These are phyloP conservation scores for Aureobasidium sp. DNA, from an alignment of 2,329 filamentous ascomycete species.

Conservation along the genomic window DNA sequence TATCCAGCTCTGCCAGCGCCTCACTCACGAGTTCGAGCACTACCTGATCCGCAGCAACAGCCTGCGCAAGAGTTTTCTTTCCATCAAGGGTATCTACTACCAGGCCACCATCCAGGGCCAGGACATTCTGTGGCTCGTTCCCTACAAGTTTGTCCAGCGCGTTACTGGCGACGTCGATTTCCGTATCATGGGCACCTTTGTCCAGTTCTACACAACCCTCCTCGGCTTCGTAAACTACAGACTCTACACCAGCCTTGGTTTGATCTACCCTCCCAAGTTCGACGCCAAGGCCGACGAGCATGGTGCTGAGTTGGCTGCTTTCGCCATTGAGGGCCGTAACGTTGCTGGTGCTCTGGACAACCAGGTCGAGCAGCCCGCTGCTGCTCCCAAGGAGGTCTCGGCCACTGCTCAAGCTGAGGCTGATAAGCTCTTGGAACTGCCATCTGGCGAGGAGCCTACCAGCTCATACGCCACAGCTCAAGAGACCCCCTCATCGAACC, in stretches of 20 bases:
- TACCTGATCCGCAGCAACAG: constrained; percentile 90
- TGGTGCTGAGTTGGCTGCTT: constrained; percentile 82
- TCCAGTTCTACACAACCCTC: constrained; percentile 97
- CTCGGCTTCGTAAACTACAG: constrained; percentile 94
- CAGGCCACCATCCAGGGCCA: constrained; percentile 96
- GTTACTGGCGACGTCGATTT: constrained; percentile 94
- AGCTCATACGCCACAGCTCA: constrained; percentile 20
- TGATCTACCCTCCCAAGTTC: constrained; percentile 95
- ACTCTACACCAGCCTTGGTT: constrained; percentile 80
- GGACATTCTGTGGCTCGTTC: constrained; percentile 93
- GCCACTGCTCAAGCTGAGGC: constrained; percentile 41
- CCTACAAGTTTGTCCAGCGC: constrained; percentile 95
- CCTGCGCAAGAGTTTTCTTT: constrained; percentile 90
- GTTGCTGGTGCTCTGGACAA: constrained; percentile 19
- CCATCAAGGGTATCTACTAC: constrained; percentile 99
- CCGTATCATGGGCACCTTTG: constrained; percentile 97
- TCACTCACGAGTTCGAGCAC: constrained; percentile 95
- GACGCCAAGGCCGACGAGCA: constrained; percentile 78
- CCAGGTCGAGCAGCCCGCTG: constrained; percentile 18
- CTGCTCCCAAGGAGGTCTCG: constrained; percentile 17
- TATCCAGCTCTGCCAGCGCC: constrained; percentile 85
- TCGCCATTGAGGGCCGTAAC: constrained; percentile 71
- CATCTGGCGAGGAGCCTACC: constrained; percentile 12
- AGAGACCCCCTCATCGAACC: constrained; percentile 33
- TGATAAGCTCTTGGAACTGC: constrained; percentile 32